Percentiles rank a stretch among this genome's conserved stretches.
Conservation (phyloP, 2,329 filamentous ascomycete genomes). For the Alternaria postmessia region DNA sequence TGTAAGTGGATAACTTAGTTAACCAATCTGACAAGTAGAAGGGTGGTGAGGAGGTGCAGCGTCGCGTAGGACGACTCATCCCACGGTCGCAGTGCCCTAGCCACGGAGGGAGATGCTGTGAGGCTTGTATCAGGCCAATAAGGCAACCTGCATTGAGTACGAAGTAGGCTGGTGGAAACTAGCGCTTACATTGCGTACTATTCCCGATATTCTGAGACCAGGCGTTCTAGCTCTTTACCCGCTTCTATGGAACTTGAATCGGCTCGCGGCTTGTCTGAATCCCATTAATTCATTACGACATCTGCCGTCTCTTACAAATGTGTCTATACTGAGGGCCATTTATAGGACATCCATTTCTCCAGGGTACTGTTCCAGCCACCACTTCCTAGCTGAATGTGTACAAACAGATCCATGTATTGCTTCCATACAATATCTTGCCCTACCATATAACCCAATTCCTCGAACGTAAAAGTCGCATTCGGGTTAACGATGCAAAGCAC, state of each 20-base stretch:
- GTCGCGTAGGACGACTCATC: too few species aligned
- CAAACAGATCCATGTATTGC: constrained; percentile 21
- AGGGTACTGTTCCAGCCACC: constrained; percentile 22
- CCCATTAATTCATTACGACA: too few species aligned
- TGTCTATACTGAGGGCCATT: constrained; percentile 22
- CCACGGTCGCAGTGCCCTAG: too few species aligned
- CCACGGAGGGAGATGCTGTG: too few species aligned
- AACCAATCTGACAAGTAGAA: too few species aligned
- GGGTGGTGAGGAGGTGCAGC: too few species aligned
- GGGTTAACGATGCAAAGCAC: constrained; percentile 17
- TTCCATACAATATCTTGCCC: constrained; percentile 20
- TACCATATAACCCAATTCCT: constrained; percentile 22
- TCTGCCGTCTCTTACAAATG: not conserved
- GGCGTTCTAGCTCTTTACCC: not conserved
- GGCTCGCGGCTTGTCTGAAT: too few species aligned
- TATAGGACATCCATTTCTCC: constrained; percentile 25
- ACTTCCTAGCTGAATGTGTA: constrained; percentile 17
- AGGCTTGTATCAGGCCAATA: too few species aligned
- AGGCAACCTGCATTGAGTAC: too few species aligned
- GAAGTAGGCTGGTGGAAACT: too few species aligned
- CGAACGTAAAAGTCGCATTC: constrained; percentile 21
- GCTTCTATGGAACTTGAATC: not conserved
- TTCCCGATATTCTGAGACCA: not conserved
- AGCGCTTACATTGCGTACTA: not conserved
- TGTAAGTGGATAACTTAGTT: too few species aligned